phyloP scores from a whole-genome alignment of 2,329 filamentous ascomycete species.

The Microdochium trichocladiopsis region DNA sequence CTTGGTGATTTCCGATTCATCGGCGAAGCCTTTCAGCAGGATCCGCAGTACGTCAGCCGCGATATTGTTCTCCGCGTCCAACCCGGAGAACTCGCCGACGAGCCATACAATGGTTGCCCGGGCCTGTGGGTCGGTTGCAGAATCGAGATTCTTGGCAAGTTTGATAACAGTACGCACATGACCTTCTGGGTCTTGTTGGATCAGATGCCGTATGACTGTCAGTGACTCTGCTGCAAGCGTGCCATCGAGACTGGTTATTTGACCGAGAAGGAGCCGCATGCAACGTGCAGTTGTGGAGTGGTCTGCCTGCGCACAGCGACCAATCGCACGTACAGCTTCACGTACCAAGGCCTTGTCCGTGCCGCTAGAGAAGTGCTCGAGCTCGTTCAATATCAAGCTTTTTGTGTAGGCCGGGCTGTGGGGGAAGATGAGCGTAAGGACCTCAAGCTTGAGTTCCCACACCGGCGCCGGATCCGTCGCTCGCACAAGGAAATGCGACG shows the following conservation, averaged over 20 bases:
- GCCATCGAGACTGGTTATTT: conserved; percentile 83
- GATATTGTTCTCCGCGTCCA: conserved; percentile 78
- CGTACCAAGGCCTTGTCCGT: conserved; percentile 70
- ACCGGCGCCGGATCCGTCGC: conserved; percentile 72
- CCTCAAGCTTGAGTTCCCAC: conserved; percentile 87
- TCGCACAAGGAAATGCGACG: conserved; percentile 82
- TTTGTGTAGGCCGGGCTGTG: conserved; percentile 70
- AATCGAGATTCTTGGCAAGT: conserved; percentile 85
- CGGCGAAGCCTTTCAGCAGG: conserved; percentile 74
- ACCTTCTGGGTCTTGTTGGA: conserved; percentile 77
- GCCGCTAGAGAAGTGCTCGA: conserved; percentile 84
- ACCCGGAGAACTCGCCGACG: conserved; percentile 84
- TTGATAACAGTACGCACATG: conserved; percentile 83
- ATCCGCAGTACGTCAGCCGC: conserved; percentile 89
- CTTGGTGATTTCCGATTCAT: conserved; percentile 80
- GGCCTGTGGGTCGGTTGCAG: conserved; percentile 78
- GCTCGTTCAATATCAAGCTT: conserved; percentile 80
- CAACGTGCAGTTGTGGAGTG: conserved; percentile 67
- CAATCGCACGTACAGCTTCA: conserved; percentile 88
- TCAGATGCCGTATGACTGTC: conserved; percentile 91
- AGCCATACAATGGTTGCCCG: conserved; percentile 96
- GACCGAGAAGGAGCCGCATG: conserved; percentile 72
- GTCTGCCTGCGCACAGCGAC: conserved; percentile 81
- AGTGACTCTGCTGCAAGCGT: conserved; percentile 86
- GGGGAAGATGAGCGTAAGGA: conserved; percentile 86